These are phyloP conservation scores for Melaleuca quinquenervia DNA, from an alignment of 345 rosid species.

Conservation along the genomic window DNA sequence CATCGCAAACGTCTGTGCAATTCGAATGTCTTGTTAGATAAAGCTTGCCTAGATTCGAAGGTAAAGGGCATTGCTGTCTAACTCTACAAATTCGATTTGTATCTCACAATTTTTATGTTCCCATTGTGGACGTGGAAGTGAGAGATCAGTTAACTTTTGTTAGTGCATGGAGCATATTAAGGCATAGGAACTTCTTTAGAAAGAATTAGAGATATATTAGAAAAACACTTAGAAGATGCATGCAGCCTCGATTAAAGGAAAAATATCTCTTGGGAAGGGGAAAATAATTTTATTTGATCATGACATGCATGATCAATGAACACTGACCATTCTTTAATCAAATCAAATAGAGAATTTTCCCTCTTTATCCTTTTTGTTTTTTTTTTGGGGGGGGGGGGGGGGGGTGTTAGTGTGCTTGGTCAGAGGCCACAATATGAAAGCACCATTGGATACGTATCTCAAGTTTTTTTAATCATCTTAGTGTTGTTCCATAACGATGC, in stretches of 20 bases:
- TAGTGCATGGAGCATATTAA: not conserved
- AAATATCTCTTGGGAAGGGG: not conserved
- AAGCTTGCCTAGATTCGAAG: not conserved
- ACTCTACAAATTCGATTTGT: not conserved
- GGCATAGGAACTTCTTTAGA: too few relatives aligned
- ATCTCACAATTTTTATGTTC: not conserved
- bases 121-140: not conserved
- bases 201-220: not conserved
- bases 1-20: not conserved
- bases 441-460: not conserved
- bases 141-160: not conserved
- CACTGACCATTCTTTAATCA: not conserved
- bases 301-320: not conserved
- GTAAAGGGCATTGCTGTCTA: not conserved
- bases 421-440: not conserved
- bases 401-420: not conserved
- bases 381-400: not conserved
- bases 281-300: not conserved
- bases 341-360: not conserved
- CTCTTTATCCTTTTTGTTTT: not conserved
- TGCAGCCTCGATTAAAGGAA: not conserved
- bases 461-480: not conserved
- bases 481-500: not conserved
- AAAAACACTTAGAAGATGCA: not conserved
- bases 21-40: not conserved